Percentiles rank a stretch among this genome's conserved stretches.
Evolutionary conservation across 805 yeast genomes (phyloP).

Genomic region (Candida odintsovae): DNA sequence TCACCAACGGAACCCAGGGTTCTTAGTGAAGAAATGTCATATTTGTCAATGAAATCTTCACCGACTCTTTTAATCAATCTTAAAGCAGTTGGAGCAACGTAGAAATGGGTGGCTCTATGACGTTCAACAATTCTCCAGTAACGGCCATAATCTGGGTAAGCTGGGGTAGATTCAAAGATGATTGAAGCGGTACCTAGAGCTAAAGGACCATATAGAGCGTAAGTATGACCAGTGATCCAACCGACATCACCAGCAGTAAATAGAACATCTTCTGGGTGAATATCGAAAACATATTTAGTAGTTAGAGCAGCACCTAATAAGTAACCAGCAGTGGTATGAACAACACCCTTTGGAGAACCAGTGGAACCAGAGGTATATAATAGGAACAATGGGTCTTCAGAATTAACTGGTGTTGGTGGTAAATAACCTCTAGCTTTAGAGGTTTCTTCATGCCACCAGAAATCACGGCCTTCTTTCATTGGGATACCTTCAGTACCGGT

Average conservation of each 20-base stretch:
- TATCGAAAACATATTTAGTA: slow-evolving; percentile 89
- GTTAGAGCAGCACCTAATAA: slow-evolving; percentile 88
- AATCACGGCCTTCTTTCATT: slow-evolving; percentile 76
- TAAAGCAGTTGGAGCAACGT: slow-evolving; percentile 97
- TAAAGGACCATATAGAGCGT: slow-evolving; percentile 92
- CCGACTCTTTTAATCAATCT: slow-evolving; percentile 90
- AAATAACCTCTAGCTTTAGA: slow-evolving; percentile 75
- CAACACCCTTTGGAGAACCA: slow-evolving; percentile 97
- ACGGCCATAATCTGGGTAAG: slow-evolving; percentile 90
- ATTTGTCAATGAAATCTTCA: slow-evolving; percentile 70
- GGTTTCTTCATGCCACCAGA: slow-evolving; percentile 92
- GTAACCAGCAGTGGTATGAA: slow-evolving; percentile 93
- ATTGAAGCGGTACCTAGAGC: slow-evolving; percentile 84
- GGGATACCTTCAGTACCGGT: slow-evolving; percentile 73
- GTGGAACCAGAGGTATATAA: slow-evolving; percentile 98
- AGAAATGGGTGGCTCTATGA: slow-evolving; percentile 90
- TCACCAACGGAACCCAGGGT: slow-evolving; percentile 97
- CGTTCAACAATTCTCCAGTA: slow-evolving; percentile 95
- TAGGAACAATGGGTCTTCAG: slow-evolving; percentile 94
- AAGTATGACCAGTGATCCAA: slow-evolving; percentile 98
- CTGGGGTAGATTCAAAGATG: slow-evolving; percentile 96
- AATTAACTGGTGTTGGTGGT: slow-evolving; percentile 80
- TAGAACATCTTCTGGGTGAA: slow-evolving; percentile 79
- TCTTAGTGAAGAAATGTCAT: slow-evolving; percentile 81
- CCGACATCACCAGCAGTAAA: slow-evolving; percentile 99